phyloP scores from a whole-genome alignment of 345 rosid species.

The Lepidium aucheri region DNA sequence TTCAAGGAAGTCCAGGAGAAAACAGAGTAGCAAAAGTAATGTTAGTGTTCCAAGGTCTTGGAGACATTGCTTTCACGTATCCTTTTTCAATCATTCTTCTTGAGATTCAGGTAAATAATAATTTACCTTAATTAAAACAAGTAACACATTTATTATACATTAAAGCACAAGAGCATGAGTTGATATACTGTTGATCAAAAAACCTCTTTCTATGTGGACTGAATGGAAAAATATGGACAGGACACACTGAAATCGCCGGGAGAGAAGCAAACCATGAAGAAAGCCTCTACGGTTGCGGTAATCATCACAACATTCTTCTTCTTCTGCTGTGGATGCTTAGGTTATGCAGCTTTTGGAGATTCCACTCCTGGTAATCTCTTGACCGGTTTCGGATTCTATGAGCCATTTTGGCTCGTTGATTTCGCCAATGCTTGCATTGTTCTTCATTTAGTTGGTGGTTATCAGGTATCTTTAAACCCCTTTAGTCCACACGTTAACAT shows the following conservation, averaged over 20 bases:
- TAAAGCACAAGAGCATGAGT: neutral
- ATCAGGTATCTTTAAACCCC: slow-evolving; percentile 56
- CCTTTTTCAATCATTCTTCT: slow-evolving; percentile 57
- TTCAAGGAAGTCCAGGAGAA: slow-evolving; percentile 49
- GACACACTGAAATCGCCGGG: slow-evolving; percentile 69
- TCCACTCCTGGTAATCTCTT: slow-evolving; percentile 63
- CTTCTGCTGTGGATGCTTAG: slow-evolving; percentile 68
- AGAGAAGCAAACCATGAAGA: slow-evolving; percentile 75
- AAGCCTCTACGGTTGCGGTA: slow-evolving; percentile 47
- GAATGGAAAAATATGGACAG: slow-evolving; percentile 23
- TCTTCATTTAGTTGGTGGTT: slow-evolving; percentile 70
- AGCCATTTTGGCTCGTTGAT: slow-evolving; percentile 74
- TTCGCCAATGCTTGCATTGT: slow-evolving; percentile 64
- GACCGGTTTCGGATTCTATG: slow-evolving; percentile 73
- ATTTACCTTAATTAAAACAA: neutral
- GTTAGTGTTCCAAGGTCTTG: slow-evolving; percentile 73
- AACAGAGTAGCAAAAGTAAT: slow-evolving; percentile 43
- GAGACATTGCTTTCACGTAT: slow-evolving; percentile 78
- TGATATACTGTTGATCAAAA: neutral
- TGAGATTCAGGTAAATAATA: slow-evolving; percentile 54
- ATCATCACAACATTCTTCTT: slow-evolving; percentile 48
- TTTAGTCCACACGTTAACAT: neutral
- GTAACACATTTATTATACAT: neutral
- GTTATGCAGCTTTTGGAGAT: slow-evolving; percentile 84
- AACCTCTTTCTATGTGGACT: neutral